These are phyloP conservation scores for Letharia lupina DNA, from an alignment of 495 filamentous ascomycete genomes.

Conservation along the genomic window DNA sequence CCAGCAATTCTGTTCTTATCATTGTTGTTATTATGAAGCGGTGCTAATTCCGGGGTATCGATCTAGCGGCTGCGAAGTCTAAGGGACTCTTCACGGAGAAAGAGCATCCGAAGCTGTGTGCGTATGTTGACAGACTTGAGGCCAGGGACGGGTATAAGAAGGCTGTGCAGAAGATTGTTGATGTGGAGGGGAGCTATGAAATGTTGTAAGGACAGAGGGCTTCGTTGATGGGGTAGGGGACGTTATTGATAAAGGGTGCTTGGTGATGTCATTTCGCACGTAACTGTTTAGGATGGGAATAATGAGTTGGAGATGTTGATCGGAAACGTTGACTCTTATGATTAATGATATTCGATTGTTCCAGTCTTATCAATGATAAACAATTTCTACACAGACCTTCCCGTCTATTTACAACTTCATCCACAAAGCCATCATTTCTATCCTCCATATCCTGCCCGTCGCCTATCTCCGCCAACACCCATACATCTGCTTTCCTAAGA, in stretches of 20 bases:
- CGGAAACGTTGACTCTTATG: too few species aligned
- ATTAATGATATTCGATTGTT: too few species aligned
- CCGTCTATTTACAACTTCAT: background rate
- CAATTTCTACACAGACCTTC: too few species aligned
- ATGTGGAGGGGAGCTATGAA: conserved; percentile 44
- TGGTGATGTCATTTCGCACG: too few species aligned
- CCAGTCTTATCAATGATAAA: too few species aligned
- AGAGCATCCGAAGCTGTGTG: conserved; percentile 51
- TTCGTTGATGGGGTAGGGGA: background rate
- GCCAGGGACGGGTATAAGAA: conserved; percentile 52
- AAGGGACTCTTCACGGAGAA: conserved; percentile 40
- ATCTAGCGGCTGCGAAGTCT: conserved; percentile 33
- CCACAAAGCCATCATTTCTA: background rate
- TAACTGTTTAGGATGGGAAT: too few species aligned
- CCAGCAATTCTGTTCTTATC: too few species aligned
- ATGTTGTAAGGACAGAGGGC: background rate
- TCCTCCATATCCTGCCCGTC: background rate
- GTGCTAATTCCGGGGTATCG: too few species aligned
- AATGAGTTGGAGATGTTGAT: too few species aligned
- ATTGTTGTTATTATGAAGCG: too few species aligned
- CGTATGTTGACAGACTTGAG: conserved; percentile 56
- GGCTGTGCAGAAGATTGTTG: conserved; percentile 51
- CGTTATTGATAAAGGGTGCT: background rate
- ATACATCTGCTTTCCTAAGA: background rate
- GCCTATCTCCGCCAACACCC: background rate